Base-by-base conservation (phyloP, 2,329 filamentous ascomycete species). In the Aspergillus pseudoviridinutans region DNA sequence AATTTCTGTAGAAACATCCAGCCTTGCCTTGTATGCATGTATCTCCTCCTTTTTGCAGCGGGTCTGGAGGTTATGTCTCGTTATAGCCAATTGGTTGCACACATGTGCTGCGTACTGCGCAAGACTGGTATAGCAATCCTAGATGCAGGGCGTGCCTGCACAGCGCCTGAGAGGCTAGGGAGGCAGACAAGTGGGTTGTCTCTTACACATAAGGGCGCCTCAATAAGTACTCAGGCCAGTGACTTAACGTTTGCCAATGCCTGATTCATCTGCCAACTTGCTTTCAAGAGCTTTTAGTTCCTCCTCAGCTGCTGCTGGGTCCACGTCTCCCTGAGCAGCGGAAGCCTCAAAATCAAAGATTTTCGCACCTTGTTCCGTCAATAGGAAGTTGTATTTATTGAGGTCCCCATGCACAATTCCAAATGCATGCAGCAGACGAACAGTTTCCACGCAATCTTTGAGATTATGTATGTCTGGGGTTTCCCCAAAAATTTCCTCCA, bases 381-480 rank as follows among this genome's bases (percentile, higher is more conserved):
- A 53, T 50, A 56, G 32, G 5, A 58, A 55, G 27, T 60, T 60
- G 47, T 60, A 56, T 20, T 32, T 53, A 54, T 60, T 58, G 46
- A 50, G n/a, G 52, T 60, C 55, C 2, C 50, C 50, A 32, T 58
- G 55, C 2, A 55, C 3, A 20, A 60, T 35, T 22, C 55, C 58
- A 35, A 49, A 35, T 46, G 41, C 10, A 58, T 58, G 55, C 50
- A 60, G 38, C 27, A 24, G 55, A 25, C 44, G 52, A 7, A 56
- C 35, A 22, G 55, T 54, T 22, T 50, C 25, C 12, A 6, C 42
- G 17, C 58, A 60, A 12, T 50, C 38, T 7, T 24, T 29, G 6
- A 60, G 58, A 49, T 60, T 20, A 8, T 38, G 29, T 47, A 60
- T 55, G 49, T 32, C 44, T 8, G 55, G 53, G 3, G 25, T 8